A percentile compares a stretch with the other conserved stretches of the same genome.
These are phyloP conservation scores for Aspergillus kassunensis DNA, from an alignment of 495 filamentous ascomycete genomes.

Conservation along the genomic window DNA sequence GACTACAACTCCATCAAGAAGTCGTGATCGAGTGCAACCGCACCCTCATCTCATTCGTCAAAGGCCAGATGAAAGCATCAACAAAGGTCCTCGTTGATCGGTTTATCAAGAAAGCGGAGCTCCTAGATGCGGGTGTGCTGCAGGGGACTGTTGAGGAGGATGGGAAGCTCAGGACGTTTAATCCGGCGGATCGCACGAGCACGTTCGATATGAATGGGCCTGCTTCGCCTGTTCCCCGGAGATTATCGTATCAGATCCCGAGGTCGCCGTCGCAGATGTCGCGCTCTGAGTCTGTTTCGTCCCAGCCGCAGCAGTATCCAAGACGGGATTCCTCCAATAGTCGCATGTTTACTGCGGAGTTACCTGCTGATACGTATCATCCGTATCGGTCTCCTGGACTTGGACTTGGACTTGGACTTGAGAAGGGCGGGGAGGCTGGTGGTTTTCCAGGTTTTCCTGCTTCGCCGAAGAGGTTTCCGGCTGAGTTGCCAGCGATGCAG, in stretches of 20 bases:
- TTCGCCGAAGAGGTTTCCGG: neutral
- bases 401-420: neutral
- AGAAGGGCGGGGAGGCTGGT: neutral
- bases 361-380: neutral
- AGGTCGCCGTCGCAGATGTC: neutral
- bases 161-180: conserved; percentile 26
- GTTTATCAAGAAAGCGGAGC: conserved; percentile 56
- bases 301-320: neutral
- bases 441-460: no score
- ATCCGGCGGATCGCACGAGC: conserved; percentile 21
- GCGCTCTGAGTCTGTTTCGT: neutral
- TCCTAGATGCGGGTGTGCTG: conserved; percentile 27
- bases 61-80: conserved; percentile 68
- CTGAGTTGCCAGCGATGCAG: neutral
- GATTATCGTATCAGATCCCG: neutral
- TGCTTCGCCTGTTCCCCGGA: neutral
- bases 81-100: conserved; percentile 62
- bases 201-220: neutral
- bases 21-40: conserved; percentile 74
- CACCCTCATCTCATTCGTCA: conserved; percentile 66
- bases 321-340: neutral
- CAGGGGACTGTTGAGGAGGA: conserved; percentile 25
- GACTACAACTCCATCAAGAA: conserved; percentile 73
- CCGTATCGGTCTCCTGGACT: neutral
- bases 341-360: neutral